These are phyloP conservation scores for Ophiobolus disseminans DNA, from an alignment of 2,329 filamentous ascomycete genomes.

Conservation along the genomic window DNA sequence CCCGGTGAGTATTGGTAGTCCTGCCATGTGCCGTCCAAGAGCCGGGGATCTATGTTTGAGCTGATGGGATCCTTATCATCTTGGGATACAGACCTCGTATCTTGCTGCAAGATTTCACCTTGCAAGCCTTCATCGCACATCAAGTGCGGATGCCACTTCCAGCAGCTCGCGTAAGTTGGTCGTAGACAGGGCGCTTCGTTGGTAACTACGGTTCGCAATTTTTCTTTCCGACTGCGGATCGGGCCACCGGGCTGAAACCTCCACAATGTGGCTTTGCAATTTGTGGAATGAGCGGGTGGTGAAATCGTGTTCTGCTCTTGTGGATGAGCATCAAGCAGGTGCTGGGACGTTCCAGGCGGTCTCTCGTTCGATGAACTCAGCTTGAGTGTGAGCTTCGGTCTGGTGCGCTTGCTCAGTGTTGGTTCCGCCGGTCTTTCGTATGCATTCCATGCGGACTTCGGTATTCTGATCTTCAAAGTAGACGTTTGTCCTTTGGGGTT, in stretches of 20 bases:
- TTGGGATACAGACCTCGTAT: no score
- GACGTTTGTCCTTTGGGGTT: not conserved
- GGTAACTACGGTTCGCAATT: conserved; percentile 10
- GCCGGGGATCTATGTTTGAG: conserved; percentile 6
- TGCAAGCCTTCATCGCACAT: not conserved
- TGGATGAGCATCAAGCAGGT: not conserved
- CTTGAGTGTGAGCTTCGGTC: not conserved
- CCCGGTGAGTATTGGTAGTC: not conserved
- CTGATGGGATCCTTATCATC: no score
- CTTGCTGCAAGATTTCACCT: not conserved
- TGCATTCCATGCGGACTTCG: conserved; percentile 5
- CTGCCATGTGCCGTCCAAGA: conserved; percentile 6
- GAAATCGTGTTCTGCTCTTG: not conserved
- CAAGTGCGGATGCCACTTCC: conserved; percentile 17
- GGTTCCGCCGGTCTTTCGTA: not conserved
- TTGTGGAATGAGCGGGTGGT: not conserved
- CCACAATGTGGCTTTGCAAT: conserved; percentile 23
- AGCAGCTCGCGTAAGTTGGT: conserved; percentile 21
- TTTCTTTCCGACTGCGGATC: conserved; percentile 6
- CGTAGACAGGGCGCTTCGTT: conserved; percentile 20
- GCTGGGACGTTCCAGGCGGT: no score
- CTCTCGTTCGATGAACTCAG: not conserved
- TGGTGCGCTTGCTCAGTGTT: not conserved
- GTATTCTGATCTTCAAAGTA: conserved; percentile 14
- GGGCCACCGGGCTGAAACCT: conserved; percentile 28